phyloP scores from a whole-genome alignment of 768 basidiomycete species.

The Trametes coccinea region DNA sequence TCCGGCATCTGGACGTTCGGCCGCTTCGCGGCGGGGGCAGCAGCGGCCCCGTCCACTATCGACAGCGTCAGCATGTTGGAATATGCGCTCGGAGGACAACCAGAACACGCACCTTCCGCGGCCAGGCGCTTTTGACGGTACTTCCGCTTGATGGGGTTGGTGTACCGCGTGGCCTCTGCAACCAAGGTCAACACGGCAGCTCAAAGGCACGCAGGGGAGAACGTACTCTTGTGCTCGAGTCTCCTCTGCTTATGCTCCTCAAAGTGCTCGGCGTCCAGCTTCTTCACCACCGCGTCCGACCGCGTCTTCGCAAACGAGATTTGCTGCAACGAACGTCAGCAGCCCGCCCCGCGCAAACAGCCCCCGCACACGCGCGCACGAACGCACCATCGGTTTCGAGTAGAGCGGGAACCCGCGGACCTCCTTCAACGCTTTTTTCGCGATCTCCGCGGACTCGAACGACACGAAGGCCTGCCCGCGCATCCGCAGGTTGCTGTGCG shows the following conservation, averaged over 20 bases:
- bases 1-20: slow-evolving; percentile 97
- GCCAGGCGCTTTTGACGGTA: slow-evolving; percentile 80
- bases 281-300: slow-evolving; percentile 89
- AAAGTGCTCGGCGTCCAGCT: slow-evolving; percentile 60
- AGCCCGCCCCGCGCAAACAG: neutral
- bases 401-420: slow-evolving; percentile 94
- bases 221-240: slow-evolving; percentile 82
- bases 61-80: neutral
- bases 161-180: slow-evolving; percentile 76
- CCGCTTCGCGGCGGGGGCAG: slow-evolving; percentile 68
- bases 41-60: slow-evolving; percentile 67
- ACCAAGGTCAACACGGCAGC: neutral
- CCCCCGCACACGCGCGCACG: neutral
- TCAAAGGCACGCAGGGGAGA: slow-evolving; percentile 2
- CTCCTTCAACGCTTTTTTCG: slow-evolving; percentile 87
- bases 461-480: slow-evolving; percentile 98
- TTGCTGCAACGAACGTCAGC: slow-evolving; percentile 59
- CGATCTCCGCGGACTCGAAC: slow-evolving; percentile 79
- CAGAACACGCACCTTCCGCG: slow-evolving; percentile 60
- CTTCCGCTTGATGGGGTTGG: slow-evolving; percentile 90
- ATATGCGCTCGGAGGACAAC: neutral
- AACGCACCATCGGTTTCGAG: slow-evolving; percentile 89
- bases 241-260: slow-evolving; percentile 77
- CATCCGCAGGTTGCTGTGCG: slow-evolving; percentile 94
- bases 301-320: slow-evolving; percentile 88